A percentile compares a stretch with the other conserved stretches of the same genome.
Evolutionary conservation across 2,329 filamentous ascomycete species (phyloP).

Genomic region (Paecilomyces sp.): DNA sequence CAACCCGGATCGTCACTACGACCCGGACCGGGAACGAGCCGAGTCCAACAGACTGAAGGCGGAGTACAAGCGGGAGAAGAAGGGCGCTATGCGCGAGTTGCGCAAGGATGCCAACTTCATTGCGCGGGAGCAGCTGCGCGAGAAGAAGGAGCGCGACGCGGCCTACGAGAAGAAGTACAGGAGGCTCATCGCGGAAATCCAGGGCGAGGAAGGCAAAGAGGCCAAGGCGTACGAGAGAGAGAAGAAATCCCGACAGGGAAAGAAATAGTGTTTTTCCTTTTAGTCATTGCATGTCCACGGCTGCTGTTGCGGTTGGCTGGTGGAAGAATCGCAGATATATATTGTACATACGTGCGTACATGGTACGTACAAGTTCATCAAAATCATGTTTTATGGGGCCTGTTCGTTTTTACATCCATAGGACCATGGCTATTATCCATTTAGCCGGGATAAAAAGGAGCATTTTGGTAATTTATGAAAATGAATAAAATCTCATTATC

Average conservation of each 20-base stretch:
- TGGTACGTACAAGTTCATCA: not conserved
- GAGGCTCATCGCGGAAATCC: conserved; percentile 86
- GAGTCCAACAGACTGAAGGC: conserved; percentile 76
- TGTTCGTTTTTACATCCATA: not conserved
- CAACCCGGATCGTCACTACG: conserved; percentile 95
- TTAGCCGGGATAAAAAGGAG: not conserved
- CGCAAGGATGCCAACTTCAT: conserved; percentile 94
- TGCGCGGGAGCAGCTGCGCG: conserved; percentile 76
- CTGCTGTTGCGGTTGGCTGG: not conserved
- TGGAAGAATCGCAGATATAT: not conserved
- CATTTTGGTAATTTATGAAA: not conserved
- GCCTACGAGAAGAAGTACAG: conserved; percentile 97
- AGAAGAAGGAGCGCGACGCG: conserved; percentile 89
- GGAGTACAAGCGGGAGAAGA: conserved; percentile 91
- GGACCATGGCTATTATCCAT: not conserved
- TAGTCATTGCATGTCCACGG: not conserved
- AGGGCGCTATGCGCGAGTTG: conserved; percentile 88
- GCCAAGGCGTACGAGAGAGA: conserved; percentile 84
- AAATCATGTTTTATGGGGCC: not conserved
- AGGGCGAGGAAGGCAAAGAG: conserved; percentile 83
- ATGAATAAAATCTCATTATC: not conserved
- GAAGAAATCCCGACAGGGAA: conserved; percentile 66
- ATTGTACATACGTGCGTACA: not conserved
- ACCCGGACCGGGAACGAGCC: conserved; percentile 82
- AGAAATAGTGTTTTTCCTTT: conserved; percentile 31